These are phyloP conservation scores for Eucalyptus curtisii DNA, from an alignment of 345 rosid genomes.

Conservation along the genomic window DNA sequence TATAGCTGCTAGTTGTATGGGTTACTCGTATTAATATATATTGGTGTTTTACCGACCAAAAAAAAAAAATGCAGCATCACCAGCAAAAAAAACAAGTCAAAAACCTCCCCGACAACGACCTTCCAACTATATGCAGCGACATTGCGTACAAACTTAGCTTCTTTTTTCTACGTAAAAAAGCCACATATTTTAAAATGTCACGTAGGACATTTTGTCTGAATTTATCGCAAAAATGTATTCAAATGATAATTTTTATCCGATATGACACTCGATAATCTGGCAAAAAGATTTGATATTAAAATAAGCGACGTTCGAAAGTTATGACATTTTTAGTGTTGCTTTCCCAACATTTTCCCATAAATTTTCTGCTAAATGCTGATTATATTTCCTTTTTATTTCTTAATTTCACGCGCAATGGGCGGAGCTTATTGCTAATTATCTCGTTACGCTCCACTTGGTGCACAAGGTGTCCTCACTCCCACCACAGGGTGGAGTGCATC, in stretches of 20 bases:
- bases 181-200: background rate
- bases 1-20: too few relatives aligned
- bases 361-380: background rate
- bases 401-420: background rate
- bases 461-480: background rate
- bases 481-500: background rate
- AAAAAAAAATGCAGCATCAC: too few relatives aligned
- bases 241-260: too few relatives aligned
- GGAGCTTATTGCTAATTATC: background rate
- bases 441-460: background rate
- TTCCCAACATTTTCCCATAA: background rate
- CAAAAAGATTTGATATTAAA: too few relatives aligned
- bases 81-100: too few relatives aligned
- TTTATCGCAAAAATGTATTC: accelerated
- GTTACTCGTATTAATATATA: too few relatives aligned
- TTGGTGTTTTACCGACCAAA: too few relatives aligned
- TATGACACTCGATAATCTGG: accelerated
- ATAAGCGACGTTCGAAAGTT: accelerated
- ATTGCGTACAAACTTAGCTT: background rate
- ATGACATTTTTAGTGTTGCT: too few relatives aligned
- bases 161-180: background rate
- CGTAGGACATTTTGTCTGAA: too few relatives aligned
- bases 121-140: background rate
- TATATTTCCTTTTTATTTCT: too few relatives aligned
- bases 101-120: background rate